These are phyloP conservation scores for Alternaria sp. DNA, from an alignment of 2,329 filamentous ascomycete species.

Conservation along the genomic window DNA sequence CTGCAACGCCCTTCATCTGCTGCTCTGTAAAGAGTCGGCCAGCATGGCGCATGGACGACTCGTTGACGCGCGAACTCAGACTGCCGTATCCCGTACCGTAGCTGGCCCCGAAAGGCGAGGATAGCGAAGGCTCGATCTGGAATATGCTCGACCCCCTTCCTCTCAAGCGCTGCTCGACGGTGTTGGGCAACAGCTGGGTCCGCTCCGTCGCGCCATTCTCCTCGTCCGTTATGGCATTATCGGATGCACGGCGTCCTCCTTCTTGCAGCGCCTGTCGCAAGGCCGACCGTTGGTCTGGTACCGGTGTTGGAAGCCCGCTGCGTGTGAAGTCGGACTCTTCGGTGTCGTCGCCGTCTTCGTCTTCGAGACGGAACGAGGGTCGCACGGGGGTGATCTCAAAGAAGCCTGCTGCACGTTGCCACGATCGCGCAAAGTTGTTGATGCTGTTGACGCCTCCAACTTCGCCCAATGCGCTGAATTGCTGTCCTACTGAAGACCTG, in stretches of 20 bases:
- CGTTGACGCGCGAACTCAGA: conserved; percentile 64
- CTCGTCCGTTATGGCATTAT: conserved; percentile 49
- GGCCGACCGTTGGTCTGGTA: conserved; percentile 53
- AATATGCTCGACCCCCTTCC: conserved; percentile 56
- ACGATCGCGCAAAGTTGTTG: conserved; percentile 90
- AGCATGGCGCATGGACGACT: conserved; percentile 64
- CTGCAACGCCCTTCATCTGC: conserved; percentile 53
- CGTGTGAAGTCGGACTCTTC: conserved; percentile 46
- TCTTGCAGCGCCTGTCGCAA: conserved; percentile 52
- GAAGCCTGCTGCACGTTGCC: conserved; percentile 89
- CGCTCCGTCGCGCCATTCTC: conserved; percentile 45
- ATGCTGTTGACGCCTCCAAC: conserved; percentile 93
- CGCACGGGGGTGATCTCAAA: conserved; percentile 84
- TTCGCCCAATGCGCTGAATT: conserved; percentile 65
- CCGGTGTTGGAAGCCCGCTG: conserved; percentile 37
- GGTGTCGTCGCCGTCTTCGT: conserved; percentile 37
- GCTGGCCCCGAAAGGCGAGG: conserved; percentile 75
- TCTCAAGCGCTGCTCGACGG: conserved; percentile 39
- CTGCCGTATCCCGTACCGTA: conserved; percentile 72
- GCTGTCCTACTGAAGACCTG: conserved; percentile 60
- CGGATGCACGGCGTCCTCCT: conserved; percentile 48
- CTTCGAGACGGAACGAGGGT: conserved; percentile 70
- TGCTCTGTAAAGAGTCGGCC: conserved; percentile 60
- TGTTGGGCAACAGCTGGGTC: conserved; percentile 37
- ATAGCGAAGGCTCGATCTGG: conserved; percentile 63